phyloP scores from a whole-genome alignment of 1,284 basidiomycete species.

The Schizophyllum amplum region DNA sequence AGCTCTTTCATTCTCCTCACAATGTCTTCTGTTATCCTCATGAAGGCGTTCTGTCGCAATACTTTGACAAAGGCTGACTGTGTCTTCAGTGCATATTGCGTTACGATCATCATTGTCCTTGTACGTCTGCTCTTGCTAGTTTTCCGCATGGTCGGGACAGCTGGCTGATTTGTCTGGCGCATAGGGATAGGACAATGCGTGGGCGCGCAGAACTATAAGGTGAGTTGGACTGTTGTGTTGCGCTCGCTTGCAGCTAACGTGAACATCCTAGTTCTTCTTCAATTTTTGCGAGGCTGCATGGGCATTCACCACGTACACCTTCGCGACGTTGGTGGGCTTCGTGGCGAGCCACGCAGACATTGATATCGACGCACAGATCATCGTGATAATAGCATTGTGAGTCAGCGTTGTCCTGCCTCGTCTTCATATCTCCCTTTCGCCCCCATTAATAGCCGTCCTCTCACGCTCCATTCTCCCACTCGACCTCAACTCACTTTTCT shows the following conservation, averaged over 20 bases:
- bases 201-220: conserved; percentile 74
- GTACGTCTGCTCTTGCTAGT: conserved; percentile 29
- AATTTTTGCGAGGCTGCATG: conserved; percentile 59
- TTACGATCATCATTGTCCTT: conserved; percentile 76
- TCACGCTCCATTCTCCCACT: neutral
- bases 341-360: conserved; percentile 25
- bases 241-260: conserved; percentile 1
- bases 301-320: conserved; percentile 51
- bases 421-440: neutral
- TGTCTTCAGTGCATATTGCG: conserved; percentile 53
- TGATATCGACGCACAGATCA: conserved; percentile 51
- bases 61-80: neutral
- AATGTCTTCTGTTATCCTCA: conserved; percentile 1
- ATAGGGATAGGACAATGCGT: conserved; percentile 79
- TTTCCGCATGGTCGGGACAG: neutral
- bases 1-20: neutral
- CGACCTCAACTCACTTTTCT: conserved; percentile 1
- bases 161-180: neutral
- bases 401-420: conserved; percentile 6
- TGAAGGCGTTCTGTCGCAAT: conserved; percentile 1
- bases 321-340: conserved; percentile 46
- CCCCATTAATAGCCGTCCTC: neutral
- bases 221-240: conserved; percentile 14
- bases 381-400: conserved; percentile 60
- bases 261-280: conserved; percentile 49